phyloP scores from a whole-genome alignment of 495 filamentous ascomycete genomes.

The Hypoxylon fragiforme region DNA sequence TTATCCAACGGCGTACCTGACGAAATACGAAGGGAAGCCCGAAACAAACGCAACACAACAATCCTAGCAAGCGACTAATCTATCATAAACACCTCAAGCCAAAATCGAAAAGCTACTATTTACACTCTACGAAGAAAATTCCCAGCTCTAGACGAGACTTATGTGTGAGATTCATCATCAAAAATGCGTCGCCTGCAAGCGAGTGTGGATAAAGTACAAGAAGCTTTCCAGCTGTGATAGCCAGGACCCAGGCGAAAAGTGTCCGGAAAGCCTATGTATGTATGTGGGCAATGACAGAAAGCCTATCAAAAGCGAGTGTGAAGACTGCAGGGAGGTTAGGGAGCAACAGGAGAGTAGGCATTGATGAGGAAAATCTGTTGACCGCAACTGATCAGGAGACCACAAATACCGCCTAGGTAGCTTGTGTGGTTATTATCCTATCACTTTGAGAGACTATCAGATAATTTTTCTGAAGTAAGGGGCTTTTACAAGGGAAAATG shows the following conservation, averaged over 20 bases:
- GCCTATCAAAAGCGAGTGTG: slow-evolving; percentile 22
- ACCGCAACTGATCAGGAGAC: neutral
- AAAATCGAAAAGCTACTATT: too few species aligned
- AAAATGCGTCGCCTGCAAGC: slow-evolving; percentile 26
- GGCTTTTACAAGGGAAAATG: too few species aligned
- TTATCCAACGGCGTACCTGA: too few species aligned
- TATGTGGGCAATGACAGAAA: slow-evolving; percentile 20
- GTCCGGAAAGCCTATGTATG: slow-evolving; percentile 25
- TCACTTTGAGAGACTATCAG: too few species aligned
- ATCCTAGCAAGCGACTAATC: too few species aligned
- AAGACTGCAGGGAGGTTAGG: slow-evolving; percentile 6
- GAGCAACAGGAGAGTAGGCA: slow-evolving; percentile 7
- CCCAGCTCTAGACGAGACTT: neutral
- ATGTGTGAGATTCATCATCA: slow-evolving; percentile 34
- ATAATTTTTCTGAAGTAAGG: too few species aligned
- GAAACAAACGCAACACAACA: too few species aligned
- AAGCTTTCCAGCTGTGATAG: slow-evolving; percentile 32
- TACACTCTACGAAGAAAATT: too few species aligned
- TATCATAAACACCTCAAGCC: too few species aligned
- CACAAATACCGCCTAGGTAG: too few species aligned
- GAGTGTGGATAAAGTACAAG: slow-evolving; percentile 13
- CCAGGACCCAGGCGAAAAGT: slow-evolving; percentile 10
- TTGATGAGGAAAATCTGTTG: slow-evolving; percentile 10
- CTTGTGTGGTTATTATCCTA: too few species aligned
- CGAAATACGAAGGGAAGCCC: too few species aligned